phyloP scores from a whole-genome alignment of 768 basidiomycete species.

The Dentipellis fragilis region DNA sequence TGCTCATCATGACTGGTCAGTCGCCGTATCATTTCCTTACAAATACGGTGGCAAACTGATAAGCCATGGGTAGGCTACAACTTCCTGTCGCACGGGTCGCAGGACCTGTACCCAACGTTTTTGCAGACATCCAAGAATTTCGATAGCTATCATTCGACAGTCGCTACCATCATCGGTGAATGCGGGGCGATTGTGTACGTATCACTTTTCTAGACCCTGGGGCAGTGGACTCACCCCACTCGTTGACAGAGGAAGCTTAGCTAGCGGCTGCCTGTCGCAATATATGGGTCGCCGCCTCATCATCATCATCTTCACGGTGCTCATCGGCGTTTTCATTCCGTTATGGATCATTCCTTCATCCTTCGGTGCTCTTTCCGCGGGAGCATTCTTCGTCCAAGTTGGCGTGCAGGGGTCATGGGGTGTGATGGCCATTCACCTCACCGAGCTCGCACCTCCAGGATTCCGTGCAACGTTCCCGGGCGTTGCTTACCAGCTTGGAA shows the following conservation, averaged over 20 bases:
- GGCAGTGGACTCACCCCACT: background rate
- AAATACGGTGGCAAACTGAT: background rate
- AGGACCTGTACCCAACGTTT: constrained; percentile 33
- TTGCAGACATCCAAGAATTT: constrained; percentile 26
- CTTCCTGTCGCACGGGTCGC: constrained; percentile 42
- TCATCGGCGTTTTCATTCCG: constrained; percentile 23
- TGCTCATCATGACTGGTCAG: constrained; percentile 64
- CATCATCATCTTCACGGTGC: constrained; percentile 26
- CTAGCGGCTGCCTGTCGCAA: constrained; percentile 31
- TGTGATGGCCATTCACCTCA: constrained; percentile 32
- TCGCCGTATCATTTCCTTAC: background rate
- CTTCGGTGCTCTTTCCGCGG: constrained; percentile 33
- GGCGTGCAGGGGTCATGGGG: constrained; percentile 33
- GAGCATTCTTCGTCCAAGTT: constrained; percentile 37
- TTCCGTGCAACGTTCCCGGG: constrained; percentile 40
- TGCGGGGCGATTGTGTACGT: constrained; percentile 21
- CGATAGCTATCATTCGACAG: constrained; percentile 21
- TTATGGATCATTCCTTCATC: constrained; percentile 35
- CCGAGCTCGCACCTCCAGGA: constrained; percentile 36
- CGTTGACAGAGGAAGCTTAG: constrained; percentile 23
- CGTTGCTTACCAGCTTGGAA: constrained; percentile 34
- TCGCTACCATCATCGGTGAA: constrained; percentile 36
- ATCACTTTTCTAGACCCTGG: constrained; percentile 3
- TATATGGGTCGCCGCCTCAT: constrained; percentile 37
- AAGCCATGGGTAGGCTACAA: constrained; percentile 29